Evolutionary conservation across 2,329 filamentous ascomycete species (phyloP).

Genomic region (Arthrinium puccinioides): DNA sequence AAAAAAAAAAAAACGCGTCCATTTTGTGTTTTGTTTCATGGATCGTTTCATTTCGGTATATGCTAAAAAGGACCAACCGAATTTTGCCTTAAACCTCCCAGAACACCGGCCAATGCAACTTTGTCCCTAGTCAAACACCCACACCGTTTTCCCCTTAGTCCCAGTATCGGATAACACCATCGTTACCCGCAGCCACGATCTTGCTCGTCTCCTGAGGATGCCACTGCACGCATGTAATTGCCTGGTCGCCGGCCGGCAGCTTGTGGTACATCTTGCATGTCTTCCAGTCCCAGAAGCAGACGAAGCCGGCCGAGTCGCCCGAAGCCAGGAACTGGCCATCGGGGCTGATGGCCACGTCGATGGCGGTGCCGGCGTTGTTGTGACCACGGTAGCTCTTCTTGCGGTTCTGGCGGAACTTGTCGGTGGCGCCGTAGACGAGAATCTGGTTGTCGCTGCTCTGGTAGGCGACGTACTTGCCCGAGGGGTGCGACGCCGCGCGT

Average conservation of each 20-base stretch:
- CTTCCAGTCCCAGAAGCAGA: slow-evolving; percentile 99
- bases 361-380: slow-evolving; percentile 89
- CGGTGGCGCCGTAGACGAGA: slow-evolving; percentile 86
- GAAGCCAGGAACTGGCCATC: slow-evolving; percentile 87
- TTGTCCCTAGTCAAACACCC: no score
- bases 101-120: no score
- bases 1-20: no score
- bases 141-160: slow-evolving; percentile 51
- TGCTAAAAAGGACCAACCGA: no score
- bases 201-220: slow-evolving; percentile 97
- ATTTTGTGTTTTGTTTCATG: no score
- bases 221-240: slow-evolving; percentile 86
- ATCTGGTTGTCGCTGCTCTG: slow-evolving; percentile 95
- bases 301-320: slow-evolving; percentile 80
- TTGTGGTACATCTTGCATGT: slow-evolving; percentile 99
- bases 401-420: slow-evolving; percentile 94
- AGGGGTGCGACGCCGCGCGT: slow-evolving; percentile 75
- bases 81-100: no score
- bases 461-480: slow-evolving; percentile 89
- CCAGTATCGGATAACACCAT: slow-evolving; percentile 88
- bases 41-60: no score
- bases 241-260: slow-evolving; percentile 74
- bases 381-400: slow-evolving; percentile 96
- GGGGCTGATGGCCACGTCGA: slow-evolving; percentile 80
- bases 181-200: slow-evolving; percentile 81